These are phyloP conservation scores for Penicillium oxalicum DNA, from an alignment of 2,329 filamentous ascomycete genomes.

Conservation along the genomic window DNA sequence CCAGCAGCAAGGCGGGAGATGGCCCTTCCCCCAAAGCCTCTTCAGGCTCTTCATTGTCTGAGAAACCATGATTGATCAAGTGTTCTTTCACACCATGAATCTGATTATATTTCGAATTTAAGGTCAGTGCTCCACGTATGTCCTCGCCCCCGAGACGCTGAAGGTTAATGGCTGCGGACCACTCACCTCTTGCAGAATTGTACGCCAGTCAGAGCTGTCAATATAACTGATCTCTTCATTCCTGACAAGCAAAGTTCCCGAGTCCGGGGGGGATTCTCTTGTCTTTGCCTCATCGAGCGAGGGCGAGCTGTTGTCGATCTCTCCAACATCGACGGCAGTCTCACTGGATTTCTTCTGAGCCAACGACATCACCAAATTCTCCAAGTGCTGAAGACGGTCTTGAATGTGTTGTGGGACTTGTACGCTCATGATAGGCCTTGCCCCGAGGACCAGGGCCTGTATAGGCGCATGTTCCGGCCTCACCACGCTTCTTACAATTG, in stretches of 20 bases:
- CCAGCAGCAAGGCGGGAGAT: conserved; percentile 27
- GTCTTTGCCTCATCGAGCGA: conserved; percentile 8
- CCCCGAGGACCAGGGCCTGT: conserved; percentile 32
- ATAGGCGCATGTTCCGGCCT: conserved; percentile 28
- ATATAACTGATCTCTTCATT: conserved; percentile 32
- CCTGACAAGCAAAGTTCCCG: conserved; percentile 29
- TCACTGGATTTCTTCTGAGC: conserved; percentile 24
- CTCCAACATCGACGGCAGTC: conserved; percentile 1
- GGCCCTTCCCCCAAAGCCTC: conserved; percentile 14
- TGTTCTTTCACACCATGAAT: conserved; percentile 32
- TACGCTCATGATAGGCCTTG: conserved; percentile 21
- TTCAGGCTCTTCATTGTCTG: conserved; percentile 22
- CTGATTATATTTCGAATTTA: conserved; percentile 8
- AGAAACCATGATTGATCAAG: conserved; percentile 19
- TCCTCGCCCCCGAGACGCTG: too few relatives aligned
- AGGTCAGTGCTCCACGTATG: too few relatives aligned
- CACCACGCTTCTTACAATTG: conserved; percentile 31
- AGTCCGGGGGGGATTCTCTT: conserved; percentile 15
- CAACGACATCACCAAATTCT: conserved; percentile 33
- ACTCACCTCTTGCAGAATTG: conserved; percentile 31
- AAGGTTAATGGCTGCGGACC: background rate
- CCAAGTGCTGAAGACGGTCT: conserved; percentile 33
- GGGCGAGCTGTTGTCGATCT: conserved; percentile 9
- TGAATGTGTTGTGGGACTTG: conserved; percentile 29
- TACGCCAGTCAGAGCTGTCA: conserved; percentile 33